Evolutionary conservation across 139 green algal genomes (phyloP).

Genomic region (Auxenochlorella pyrenoidosa): DNA sequence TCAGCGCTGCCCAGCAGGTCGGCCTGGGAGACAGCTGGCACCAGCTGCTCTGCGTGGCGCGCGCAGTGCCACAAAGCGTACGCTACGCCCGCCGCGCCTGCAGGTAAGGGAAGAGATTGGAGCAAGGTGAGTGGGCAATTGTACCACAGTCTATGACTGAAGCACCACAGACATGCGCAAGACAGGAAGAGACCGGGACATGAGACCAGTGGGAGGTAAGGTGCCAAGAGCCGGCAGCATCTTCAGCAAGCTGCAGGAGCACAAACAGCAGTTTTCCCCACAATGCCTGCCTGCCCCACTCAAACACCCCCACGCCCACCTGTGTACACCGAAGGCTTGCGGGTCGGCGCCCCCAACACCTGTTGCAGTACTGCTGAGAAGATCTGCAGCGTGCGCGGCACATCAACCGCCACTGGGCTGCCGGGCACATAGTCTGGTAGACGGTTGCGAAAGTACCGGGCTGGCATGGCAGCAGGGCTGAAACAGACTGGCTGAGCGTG

Average conservation of each 20-base stretch:
- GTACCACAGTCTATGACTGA: too few species aligned
- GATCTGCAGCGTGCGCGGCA: neutral
- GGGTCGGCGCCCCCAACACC: neutral
- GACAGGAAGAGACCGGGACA: neutral
- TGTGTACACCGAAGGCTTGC: slow-evolving; percentile 20
- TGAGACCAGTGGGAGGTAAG: too few species aligned
- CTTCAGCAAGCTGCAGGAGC: too few species aligned
- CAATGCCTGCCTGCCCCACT: neutral
- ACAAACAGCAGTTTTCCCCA: neutral
- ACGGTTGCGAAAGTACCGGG: slow-evolving; percentile 11
- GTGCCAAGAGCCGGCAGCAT: neutral
- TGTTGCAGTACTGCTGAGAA: neutral
- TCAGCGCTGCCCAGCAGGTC: neutral
- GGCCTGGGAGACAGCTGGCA: neutral
- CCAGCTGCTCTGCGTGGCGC: neutral
- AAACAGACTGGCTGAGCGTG: neutral
- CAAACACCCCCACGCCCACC: neutral
- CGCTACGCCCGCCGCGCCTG: slow-evolving; percentile 23
- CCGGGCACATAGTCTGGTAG: neutral
- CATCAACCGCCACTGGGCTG: neutral
- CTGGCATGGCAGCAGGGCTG: neutral
- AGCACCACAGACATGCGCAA: too few species aligned
- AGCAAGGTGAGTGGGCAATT: too few species aligned
- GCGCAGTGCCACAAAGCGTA: slow-evolving; percentile 12
- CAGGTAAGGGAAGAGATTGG: neutral